A percentile compares a stretch with the other conserved stretches of the same genome.
phyloP scores from a whole-genome alignment of 495 filamentous ascomycete species.

The Aspergillus panamensis region DNA sequence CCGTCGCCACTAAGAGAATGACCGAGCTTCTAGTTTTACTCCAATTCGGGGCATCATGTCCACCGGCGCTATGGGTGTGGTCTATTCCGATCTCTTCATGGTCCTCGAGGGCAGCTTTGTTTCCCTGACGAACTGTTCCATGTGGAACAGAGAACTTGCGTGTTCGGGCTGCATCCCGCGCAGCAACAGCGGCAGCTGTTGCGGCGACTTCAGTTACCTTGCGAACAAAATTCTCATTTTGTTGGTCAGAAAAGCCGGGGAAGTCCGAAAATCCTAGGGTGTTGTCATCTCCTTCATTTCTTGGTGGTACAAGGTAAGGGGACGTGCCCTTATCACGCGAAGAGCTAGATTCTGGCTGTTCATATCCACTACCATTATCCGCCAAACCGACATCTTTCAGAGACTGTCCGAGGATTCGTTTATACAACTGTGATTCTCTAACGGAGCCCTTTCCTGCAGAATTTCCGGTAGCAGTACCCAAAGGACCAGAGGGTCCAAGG shows the following conservation, averaged over 20 bases:
- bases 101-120: slow-evolving; percentile 33
- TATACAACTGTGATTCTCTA: slow-evolving; percentile 85
- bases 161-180: slow-evolving; percentile 64
- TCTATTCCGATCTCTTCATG: slow-evolving; percentile 43
- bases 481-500: slow-evolving; percentile 28
- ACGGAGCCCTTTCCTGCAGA: slow-evolving; percentile 45
- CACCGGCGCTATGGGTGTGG: slow-evolving; percentile 51
- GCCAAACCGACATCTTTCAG: slow-evolving; percentile 71
- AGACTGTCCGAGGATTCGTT: slow-evolving; percentile 87
- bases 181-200: slow-evolving; percentile 82
- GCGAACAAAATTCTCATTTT: slow-evolving; percentile 74
- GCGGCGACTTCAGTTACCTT: slow-evolving; percentile 90
- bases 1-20: slow-evolving; percentile 83
- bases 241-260: slow-evolving; percentile 61
- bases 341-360: slow-evolving; percentile 28
- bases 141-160: slow-evolving; percentile 46
- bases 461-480: slow-evolving; percentile 29
- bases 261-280: slow-evolving; percentile 42
- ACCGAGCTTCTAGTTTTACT: slow-evolving; percentile 83
- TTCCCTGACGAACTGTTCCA: slow-evolving; percentile 27
- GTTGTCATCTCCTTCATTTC: slow-evolving; percentile 21
- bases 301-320: slow-evolving; percentile 69
- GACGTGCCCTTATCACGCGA: slow-evolving; percentile 35
- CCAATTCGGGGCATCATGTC: slow-evolving; percentile 98
- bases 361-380: slow-evolving; percentile 45